Evolutionary conservation across 169 alveolate genomes (phyloP).

Genomic region (Plasmodium gallinaceum): DNA sequence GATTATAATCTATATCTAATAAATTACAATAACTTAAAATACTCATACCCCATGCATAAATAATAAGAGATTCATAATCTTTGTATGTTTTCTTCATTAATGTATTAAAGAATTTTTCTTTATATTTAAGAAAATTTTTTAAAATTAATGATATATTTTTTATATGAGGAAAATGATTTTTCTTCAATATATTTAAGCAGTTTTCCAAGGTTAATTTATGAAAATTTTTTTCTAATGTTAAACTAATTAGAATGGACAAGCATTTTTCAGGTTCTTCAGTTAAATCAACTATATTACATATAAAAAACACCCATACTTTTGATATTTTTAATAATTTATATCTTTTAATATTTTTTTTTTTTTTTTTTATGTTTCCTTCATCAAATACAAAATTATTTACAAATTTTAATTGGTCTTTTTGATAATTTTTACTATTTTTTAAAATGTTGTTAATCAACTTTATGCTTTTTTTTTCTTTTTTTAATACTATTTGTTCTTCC

Average conservation of each 20-base stretch:
- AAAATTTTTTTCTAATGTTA: conserved; percentile 48
- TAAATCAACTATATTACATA: conserved; percentile 31
- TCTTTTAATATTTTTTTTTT: conserved; percentile 34
- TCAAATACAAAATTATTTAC: neutral
- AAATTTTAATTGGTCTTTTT: neutral
- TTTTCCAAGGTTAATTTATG: conserved; percentile 16
- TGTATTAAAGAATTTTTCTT: conserved; percentile 20
- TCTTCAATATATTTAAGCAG: conserved; percentile 24
- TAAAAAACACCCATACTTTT: conserved; percentile 26
- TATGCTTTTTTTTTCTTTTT: conserved; percentile 34
- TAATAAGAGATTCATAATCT: conserved; percentile 30
- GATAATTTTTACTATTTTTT: conserved; percentile 18
- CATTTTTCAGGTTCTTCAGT: conserved; percentile 61
- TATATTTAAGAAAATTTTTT: conserved; percentile 50
- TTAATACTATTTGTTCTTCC: conserved; percentile 26
- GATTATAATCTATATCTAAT: conserved; percentile 41
- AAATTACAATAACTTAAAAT: conserved; percentile 47
- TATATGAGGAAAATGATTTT: conserved; percentile 28
- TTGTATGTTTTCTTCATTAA: conserved; percentile 5
- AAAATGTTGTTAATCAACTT: conserved; percentile 22
- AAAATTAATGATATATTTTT: conserved; percentile 24
- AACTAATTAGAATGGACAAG: conserved; percentile 27
- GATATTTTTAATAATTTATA: conserved; percentile 52
- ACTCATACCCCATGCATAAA: conserved; percentile 67
- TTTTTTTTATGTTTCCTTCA: neutral